Evolutionary conservation across 208 protist genomes (phyloP).

Genomic region (Strigomonas culicis): DNA sequence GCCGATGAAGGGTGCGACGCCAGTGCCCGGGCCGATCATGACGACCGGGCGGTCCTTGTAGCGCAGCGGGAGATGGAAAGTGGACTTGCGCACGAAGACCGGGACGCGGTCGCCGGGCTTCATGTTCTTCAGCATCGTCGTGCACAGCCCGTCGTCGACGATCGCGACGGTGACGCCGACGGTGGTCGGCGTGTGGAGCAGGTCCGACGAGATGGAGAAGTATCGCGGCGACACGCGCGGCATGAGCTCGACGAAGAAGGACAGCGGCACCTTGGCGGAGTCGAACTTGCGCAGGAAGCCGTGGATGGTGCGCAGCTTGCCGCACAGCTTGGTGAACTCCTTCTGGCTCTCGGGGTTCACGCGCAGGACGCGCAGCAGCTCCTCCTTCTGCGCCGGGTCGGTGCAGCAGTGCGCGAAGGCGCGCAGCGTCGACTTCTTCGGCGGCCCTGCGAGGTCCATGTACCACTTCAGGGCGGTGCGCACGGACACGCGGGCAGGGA

Average conservation of each 20-base stretch:
- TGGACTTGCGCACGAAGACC: slow-evolving; percentile 92
- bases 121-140: slow-evolving; percentile 76
- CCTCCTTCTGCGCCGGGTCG: slow-evolving; percentile 67
- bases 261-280: slow-evolving; percentile 74
- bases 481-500: slow-evolving; percentile 72
- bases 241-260: slow-evolving; percentile 91
- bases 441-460: slow-evolving; percentile 74
- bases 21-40: slow-evolving; percentile 96
- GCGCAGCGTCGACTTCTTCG: slow-evolving; percentile 89
- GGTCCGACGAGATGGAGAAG: slow-evolving; percentile 96
- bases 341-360: slow-evolving; percentile 68
- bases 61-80: slow-evolving; percentile 87
- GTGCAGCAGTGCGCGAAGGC: slow-evolving; percentile 86
- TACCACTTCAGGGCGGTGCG: slow-evolving; percentile 90
- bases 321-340: slow-evolving; percentile 65
- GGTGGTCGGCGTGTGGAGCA: slow-evolving; percentile 52
- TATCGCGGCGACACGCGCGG: slow-evolving; percentile 92
- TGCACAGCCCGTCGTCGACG: slow-evolving; percentile 90
- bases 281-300: slow-evolving; percentile 83
- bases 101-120: slow-evolving; percentile 61
- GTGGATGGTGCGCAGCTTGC: slow-evolving; percentile 65
- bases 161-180: slow-evolving; percentile 88
- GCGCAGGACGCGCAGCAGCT: slow-evolving; percentile 65
- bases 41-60: slow-evolving; percentile 80
- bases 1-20: slow-evolving; percentile 93